Evolutionary conservation across 1,284 basidiomycete species (phyloP), one percentile per base, ranked within the genome.

Genomic region (Sparassis latifolia): DNA sequence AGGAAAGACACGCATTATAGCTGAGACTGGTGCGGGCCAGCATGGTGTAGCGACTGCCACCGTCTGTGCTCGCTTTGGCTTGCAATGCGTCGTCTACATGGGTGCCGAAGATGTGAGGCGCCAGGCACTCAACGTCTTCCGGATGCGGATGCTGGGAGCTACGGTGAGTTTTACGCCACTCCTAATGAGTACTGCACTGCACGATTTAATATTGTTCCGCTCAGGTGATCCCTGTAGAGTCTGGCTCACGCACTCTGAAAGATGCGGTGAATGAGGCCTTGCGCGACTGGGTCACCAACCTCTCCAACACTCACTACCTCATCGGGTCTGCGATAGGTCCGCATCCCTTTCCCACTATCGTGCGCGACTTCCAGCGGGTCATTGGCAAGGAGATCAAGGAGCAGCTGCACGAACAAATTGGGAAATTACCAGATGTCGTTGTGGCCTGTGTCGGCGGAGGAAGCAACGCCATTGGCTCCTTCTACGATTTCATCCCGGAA

Each of bases 11-110:
- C 82, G 95, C 47, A 98, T 99, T 66, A 98, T 99, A 58, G 95
- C 96, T 45, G 97, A 99, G 76, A 99, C 97, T 1, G 96, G 96
- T 54, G 96, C 97, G 0, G 97, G 97, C 32, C 96, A 99, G 68
- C 97, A 99, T 69, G 97, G 97, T 68, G 95, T 99, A 27, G 97
- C 97, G 6, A 98, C 96, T 39, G 97, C 97, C 0, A 99, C 96
- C 2, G 97, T 93, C 6, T 99, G 97, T 61, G 96, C 96, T 45
- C 90, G 91, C 61, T 99, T 99, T 63, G 95, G 92, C 10, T 65
- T 99, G 74, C 88, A 98, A 68, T 99, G 97, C 66, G 73, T 97
- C 60, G 79, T 99, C 58, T 99, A 95, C 74, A 99, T 99, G 96
- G 97, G 97, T 49, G 84, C 92, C n/a, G 96, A 98, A 70, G 97